A percentile compares a stretch with the other conserved stretches of the same genome.
Conservation (phyloP, 202 grass and related monocot species). For the Eragrostis tef region DNA sequence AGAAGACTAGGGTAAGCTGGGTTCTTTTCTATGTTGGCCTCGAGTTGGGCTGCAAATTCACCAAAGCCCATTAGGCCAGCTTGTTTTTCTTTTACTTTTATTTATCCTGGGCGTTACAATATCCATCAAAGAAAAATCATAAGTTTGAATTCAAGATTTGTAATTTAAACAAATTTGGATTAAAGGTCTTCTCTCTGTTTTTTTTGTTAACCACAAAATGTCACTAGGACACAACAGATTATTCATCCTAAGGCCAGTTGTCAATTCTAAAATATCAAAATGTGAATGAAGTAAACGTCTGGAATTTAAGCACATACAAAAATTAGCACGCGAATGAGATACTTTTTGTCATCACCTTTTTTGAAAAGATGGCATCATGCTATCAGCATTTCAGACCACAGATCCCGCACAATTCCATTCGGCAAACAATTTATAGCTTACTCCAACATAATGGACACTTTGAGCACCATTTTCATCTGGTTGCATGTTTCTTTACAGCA, state of each 20-base stretch:
- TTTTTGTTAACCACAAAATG: neutral
- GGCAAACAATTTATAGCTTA: neutral
- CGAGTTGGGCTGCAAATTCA: no score
- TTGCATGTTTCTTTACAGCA: conserved; percentile 1
- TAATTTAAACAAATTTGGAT: neutral
- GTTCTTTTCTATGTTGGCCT: no score
- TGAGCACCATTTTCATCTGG: neutral
- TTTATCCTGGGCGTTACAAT: no score
- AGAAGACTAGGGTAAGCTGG: no score
- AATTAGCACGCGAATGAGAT: conserved; percentile 1
- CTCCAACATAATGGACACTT: neutral
- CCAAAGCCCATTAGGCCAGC: no score
- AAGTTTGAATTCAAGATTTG: neutral
- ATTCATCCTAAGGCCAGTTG: neutral
- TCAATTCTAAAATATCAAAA: neutral
- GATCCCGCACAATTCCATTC: neutral
- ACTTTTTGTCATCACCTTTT: neutral
- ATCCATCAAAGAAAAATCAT: conserved; percentile 6
- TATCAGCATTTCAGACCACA: conserved; percentile 1
- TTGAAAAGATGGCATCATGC: conserved; percentile 9
- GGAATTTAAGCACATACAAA: conserved; percentile 16
- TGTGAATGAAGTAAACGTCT: neutral
- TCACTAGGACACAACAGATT: neutral
- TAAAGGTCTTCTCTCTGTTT: neutral
- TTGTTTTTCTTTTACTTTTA: no score